phyloP scores from a whole-genome alignment of 1,139 yeast genomes.

The Blastobotrys serpentis region DNA sequence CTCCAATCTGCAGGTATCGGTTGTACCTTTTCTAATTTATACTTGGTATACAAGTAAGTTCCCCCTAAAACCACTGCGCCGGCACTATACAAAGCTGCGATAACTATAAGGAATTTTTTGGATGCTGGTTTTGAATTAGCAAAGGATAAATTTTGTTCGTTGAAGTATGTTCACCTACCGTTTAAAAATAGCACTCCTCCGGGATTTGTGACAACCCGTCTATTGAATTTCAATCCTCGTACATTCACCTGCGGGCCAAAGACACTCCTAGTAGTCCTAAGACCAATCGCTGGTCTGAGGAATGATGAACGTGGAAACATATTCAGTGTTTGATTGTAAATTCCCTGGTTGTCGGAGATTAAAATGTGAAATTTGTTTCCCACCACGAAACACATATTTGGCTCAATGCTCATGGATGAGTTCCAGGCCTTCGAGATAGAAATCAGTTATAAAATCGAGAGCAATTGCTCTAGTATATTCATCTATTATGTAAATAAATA shows the following conservation, averaged over 20 bases:
- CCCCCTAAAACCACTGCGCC: constrained; percentile 25
- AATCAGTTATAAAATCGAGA: too few species aligned
- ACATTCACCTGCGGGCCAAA: background rate
- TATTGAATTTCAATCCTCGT: constrained; percentile 1
- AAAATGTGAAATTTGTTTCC: too few species aligned
- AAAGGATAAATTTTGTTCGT: too few species aligned
- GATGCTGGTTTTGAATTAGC: constrained; percentile 13
- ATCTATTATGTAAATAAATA: too few species aligned
- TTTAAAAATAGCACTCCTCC: constrained; percentile 1
- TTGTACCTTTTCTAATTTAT: constrained; percentile 32
- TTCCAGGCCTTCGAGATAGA: too few species aligned
- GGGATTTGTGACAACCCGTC: constrained; percentile 6
- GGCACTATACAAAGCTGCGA: constrained; percentile 28
- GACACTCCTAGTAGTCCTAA: background rate
- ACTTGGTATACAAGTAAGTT: constrained; percentile 27
- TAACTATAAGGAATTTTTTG: constrained; percentile 17
- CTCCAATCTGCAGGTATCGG: constrained; percentile 37
- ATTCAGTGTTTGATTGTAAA: background rate
- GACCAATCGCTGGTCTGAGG: background rate
- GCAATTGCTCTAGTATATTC: too few species aligned
- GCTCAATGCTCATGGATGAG: too few species aligned
- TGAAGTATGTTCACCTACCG: background rate
- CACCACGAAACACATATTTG: background rate
- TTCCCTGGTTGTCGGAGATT: background rate
- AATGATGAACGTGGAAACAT: background rate